Evolutionary conservation across 805 yeast species (phyloP).

Genomic region (Yamadazyma ubonensis): DNA sequence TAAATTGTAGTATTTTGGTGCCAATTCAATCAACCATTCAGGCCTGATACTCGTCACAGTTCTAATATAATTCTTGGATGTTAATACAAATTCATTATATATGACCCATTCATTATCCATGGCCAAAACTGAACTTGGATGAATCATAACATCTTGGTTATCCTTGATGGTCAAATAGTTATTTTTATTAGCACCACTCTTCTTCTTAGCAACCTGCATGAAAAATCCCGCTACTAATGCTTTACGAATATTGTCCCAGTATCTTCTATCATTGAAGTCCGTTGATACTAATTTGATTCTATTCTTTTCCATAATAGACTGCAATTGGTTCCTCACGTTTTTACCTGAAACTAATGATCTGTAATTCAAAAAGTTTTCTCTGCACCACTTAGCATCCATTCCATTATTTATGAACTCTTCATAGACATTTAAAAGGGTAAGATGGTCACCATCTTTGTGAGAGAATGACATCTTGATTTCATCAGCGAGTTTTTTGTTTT

Average conservation of each 20-base stretch:
- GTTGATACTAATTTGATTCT: constrained; percentile 73
- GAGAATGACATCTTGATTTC: constrained; percentile 85
- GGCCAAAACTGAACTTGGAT: constrained; percentile 90
- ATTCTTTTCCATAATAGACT: constrained; percentile 76
- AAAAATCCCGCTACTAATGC: constrained; percentile 92
- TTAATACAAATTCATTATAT: constrained; percentile 92
- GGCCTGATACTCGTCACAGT: constrained; percentile 90
- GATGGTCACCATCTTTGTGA: constrained; percentile 93
- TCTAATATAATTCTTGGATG: constrained; percentile 89
- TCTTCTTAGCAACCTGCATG: constrained; percentile 97
- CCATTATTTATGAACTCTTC: constrained; percentile 64
- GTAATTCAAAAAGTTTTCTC: constrained; percentile 81
- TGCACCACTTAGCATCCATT: constrained; percentile 89
- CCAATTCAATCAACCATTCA: constrained; percentile 85
- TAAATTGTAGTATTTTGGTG: constrained; percentile 69
- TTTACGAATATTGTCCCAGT: constrained; percentile 76
- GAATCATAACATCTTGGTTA: constrained; percentile 91
- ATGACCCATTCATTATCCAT: constrained; percentile 90
- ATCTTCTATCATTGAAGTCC: constrained; percentile 54
- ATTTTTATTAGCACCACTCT: constrained; percentile 57
- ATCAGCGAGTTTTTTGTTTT: constrained; percentile 85
- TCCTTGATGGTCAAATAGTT: constrained; percentile 86
- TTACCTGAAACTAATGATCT: constrained; percentile 85
- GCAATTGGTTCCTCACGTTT: constrained; percentile 80
- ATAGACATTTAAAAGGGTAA: constrained; percentile 84